Evolutionary conservation across 108 stramenopile genomes (phyloP).

Genomic region (Cylindrotheca closterium): DNA sequence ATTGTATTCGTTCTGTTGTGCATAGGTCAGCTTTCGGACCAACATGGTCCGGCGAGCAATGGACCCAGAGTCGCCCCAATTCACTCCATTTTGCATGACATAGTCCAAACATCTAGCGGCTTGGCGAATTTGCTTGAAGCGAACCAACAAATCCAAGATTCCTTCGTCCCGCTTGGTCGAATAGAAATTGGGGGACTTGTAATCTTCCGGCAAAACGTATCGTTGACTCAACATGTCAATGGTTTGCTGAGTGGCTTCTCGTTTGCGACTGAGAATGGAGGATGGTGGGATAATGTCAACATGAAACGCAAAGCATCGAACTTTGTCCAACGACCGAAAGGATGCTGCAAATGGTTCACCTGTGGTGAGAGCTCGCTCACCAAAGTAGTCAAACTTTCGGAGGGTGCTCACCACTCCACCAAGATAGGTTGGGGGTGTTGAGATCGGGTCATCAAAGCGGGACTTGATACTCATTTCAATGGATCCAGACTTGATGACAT

Average conservation of each 20-base stretch:
- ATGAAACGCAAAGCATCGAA: slow-evolving; percentile 68
- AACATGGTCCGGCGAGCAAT: slow-evolving; percentile 48
- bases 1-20: slow-evolving; percentile 56
- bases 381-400: slow-evolving; percentile 69
- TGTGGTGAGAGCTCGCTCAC: slow-evolving; percentile 75
- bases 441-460: slow-evolving; percentile 70
- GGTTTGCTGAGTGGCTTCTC: slow-evolving; percentile 33
- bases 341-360: slow-evolving; percentile 80
- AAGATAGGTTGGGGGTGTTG: slow-evolving; percentile 54
- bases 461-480: slow-evolving; percentile 66
- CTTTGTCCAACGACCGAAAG: slow-evolving; percentile 62
- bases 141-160: slow-evolving; percentile 57
- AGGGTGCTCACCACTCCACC: slow-evolving; percentile 63
- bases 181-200: background rate
- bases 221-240: slow-evolving; percentile 49
- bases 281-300: slow-evolving; percentile 56
- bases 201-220: slow-evolving; percentile 41
- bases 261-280: slow-evolving; percentile 56
- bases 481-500: slow-evolving; percentile 69
- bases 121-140: slow-evolving; percentile 69
- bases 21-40: slow-evolving; percentile 53
- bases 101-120: slow-evolving; percentile 71
- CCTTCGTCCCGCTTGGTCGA: slow-evolving; percentile 31
- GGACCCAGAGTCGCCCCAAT: slow-evolving; percentile 61
- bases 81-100: slow-evolving; percentile 55